These are phyloP conservation scores for Naganishia vishniacii DNA, from an alignment of 768 basidiomycete genomes.

Conservation along the genomic window DNA sequence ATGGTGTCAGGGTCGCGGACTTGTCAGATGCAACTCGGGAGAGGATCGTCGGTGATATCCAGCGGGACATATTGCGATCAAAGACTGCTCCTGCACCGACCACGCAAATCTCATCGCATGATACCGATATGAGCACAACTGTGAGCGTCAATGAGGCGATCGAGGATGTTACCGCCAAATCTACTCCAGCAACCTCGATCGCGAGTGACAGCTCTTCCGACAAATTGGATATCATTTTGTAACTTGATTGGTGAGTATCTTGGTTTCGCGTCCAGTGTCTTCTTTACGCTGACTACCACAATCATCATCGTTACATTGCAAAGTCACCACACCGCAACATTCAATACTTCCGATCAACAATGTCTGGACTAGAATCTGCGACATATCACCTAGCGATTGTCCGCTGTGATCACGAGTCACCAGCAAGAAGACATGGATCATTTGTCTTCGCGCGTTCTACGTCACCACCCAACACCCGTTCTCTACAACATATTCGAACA, in stretches of 20 bases:
- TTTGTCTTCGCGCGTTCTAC: too few relatives aligned
- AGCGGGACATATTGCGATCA: conserved; percentile 26
- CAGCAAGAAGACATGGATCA: too few relatives aligned
- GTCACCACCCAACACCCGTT: too few relatives aligned
- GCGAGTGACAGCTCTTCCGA: conserved; percentile 20
- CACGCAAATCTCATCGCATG: neutral
- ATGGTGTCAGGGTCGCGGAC: conserved; percentile 9
- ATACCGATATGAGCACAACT: conserved; percentile 1
- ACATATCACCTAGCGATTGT: too few relatives aligned
- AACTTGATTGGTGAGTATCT: neutral
- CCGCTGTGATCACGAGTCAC: too few relatives aligned
- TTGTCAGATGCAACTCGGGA: conserved; percentile 19
- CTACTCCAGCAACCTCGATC: conserved; percentile 24
- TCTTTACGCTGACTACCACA: too few relatives aligned
- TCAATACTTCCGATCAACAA: too few relatives aligned
- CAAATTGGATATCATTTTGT: conserved; percentile 24
- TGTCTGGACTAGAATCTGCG: too few relatives aligned
- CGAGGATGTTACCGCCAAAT: conserved; percentile 1
- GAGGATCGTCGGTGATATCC: conserved; percentile 26
- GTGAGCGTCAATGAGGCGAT: neutral
- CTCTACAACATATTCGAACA: too few relatives aligned
- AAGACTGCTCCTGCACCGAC: neutral
- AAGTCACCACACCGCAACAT: too few relatives aligned
- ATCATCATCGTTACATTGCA: too few relatives aligned
- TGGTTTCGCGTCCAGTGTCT: too few relatives aligned